Base-by-base conservation (phyloP, 345 rosid genomes). In the Microcos paniculata region DNA sequence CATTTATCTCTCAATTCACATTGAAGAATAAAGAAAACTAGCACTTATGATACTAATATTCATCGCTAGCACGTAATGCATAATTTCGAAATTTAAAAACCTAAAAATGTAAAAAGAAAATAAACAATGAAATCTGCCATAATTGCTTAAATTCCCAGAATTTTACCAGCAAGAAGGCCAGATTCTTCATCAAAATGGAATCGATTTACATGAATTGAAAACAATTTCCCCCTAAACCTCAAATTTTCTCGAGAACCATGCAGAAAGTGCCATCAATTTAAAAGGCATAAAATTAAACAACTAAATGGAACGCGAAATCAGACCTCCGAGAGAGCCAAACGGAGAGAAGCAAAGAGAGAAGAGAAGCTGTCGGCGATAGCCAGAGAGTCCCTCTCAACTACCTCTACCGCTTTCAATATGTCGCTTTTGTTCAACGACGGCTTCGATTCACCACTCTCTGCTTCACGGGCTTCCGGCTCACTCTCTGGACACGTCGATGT, bases 301-400 rank as follows among this genome's bases (percentile, higher is more conserved):
- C 57, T 55, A 33, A 46, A n/a, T 6, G n/a, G n/a, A 13, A 33
- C 30, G 67, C 16, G 33, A 74, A 65, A 16, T 48, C 73, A 30
- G 55, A 96, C 99, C 93, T 93, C 97, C 1, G 93, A 88, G 68
- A 96, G 92, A 82, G 92, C 92, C 5, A 86, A 65, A 48, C 96
- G 92, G 38, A 96, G 97, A 6, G 98, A 93, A 62, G 85, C 84
- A 71, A 92, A 96, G 53, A 93, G 94, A 74, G 93, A 85, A 46
- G 93, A 83, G 85, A 92, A 93, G 83, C 99, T 93, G 74, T 90
- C 88, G 28, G 99, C 91, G 52, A 96, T 87, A 53, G 97, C 96
- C 7, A 80, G 53, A 28, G 98, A 90, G 76, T 93, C 98, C 73
- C 90, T 90, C 90, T 93, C 96, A 23, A 92, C 91, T 33, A 89